phyloP scores from a whole-genome alignment of 192 early-diverging fungal species.

The Phycomyces nitens region DNA sequence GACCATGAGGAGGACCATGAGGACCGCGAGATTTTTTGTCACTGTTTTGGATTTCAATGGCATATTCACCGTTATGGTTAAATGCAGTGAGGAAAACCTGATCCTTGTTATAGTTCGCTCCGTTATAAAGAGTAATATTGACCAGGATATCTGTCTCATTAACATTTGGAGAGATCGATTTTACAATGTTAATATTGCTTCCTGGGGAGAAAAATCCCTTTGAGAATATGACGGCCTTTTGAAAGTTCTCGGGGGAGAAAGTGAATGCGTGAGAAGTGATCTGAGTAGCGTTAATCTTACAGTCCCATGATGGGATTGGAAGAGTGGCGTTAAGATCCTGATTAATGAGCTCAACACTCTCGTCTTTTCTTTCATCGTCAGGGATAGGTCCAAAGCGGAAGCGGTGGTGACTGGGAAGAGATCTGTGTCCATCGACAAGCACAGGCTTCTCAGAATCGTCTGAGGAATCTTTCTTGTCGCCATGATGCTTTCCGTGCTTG shows the following conservation, averaged over 20 bases:
- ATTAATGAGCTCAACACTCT: neutral
- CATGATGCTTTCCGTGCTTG: too few species aligned
- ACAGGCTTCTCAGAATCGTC: too few species aligned
- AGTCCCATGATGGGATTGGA: neutral
- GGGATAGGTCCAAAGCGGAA: neutral
- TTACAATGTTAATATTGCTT: constrained; percentile 4
- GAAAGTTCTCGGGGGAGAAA: constrained; percentile 31
- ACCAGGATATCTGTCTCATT: constrained; percentile 11
- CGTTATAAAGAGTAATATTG: constrained; percentile 16
- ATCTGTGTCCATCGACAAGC: neutral
- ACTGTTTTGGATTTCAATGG: constrained; percentile 20
- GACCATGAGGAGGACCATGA: neutral
- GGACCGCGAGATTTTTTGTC: neutral
- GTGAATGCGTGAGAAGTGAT: constrained; percentile 8
- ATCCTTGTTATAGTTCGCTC: constrained; percentile 6
- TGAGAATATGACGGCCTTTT: constrained; percentile 13
- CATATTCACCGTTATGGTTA: constrained; percentile 25
- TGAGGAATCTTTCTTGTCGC: too few species aligned
- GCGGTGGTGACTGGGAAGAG: neutral
- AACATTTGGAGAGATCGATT: neutral
- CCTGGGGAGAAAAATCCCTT: constrained; percentile 14
- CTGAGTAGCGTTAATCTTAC: constrained; percentile 6
- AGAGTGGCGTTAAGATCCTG: neutral
- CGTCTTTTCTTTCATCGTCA: neutral
- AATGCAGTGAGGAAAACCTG: constrained; percentile 13